phyloP scores from a whole-genome alignment of 345 rosid species.

The Salix purpurea region DNA sequence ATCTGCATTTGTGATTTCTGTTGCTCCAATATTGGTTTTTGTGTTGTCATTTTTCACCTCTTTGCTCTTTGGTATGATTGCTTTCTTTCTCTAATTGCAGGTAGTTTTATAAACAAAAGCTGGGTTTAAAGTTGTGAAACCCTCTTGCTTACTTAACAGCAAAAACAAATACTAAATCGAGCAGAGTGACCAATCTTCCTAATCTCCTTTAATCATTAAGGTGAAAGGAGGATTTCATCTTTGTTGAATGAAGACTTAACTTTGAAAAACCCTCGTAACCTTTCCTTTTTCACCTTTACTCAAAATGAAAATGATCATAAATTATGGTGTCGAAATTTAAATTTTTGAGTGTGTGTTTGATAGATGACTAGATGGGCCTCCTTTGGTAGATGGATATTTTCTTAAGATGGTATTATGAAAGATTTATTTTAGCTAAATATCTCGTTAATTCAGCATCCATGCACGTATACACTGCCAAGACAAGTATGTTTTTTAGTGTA shows the following conservation, averaged over 20 bases:
- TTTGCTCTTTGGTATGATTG: conserved; percentile 23
- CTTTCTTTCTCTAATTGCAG: conserved; percentile 35
- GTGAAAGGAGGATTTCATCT: conserved; percentile 24
- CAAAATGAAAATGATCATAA: conserved; percentile 1
- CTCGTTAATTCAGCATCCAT: neutral
- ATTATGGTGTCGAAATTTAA: neutral
- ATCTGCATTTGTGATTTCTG: conserved; percentile 46
- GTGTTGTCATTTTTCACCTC: conserved; percentile 37
- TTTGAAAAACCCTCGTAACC: conserved; percentile 5
- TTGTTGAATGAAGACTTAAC: conserved; percentile 26
- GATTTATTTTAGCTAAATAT: conserved; percentile 21
- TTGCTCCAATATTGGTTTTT: conserved; percentile 43
- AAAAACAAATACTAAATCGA: conserved; percentile 15
- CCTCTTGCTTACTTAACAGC: conserved; percentile 28
- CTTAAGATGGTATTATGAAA: conserved; percentile 22
- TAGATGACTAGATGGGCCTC: conserved; percentile 1
- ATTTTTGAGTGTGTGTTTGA: neutral
- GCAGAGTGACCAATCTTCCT: conserved; percentile 26
- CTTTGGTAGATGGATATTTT: conserved; percentile 26
- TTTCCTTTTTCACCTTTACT: conserved; percentile 16
- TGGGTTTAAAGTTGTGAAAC: conserved; percentile 36
- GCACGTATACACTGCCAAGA: neutral
- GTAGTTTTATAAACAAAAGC: conserved; percentile 22
- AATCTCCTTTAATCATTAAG: conserved; percentile 30
- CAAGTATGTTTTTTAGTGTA: neutral